Percentiles rank a stretch among this genome's conserved stretches.
phyloP scores from a whole-genome alignment of 1,284 basidiomycete species.

The Cutaneotrichosporon cavernicola region DNA sequence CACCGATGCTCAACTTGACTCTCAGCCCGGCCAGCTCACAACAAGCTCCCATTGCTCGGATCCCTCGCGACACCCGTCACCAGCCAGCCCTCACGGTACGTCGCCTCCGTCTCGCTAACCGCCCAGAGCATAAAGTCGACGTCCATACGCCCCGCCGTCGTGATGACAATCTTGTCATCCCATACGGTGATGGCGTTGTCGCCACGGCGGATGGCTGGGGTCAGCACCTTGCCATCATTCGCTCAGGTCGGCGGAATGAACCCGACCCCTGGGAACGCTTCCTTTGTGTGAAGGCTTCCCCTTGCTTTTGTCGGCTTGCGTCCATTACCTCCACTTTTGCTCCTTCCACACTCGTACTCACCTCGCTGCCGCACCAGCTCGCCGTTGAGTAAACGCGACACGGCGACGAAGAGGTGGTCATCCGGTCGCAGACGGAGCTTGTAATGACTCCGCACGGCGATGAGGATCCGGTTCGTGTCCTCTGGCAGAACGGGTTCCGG shows the following conservation, averaged over 20 bases:
- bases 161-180: slow-evolving; percentile 5
- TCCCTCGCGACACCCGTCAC: slow-evolving; percentile 1
- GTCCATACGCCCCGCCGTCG: background rate
- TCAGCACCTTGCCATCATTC: background rate
- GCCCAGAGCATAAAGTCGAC: slow-evolving; percentile 8
- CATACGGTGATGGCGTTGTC: background rate
- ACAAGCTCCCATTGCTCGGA: slow-evolving; percentile 5
- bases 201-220: background rate
- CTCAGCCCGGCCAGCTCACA: background rate
- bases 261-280: background rate
- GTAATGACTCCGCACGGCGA: slow-evolving; percentile 4
- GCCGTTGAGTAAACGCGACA: background rate
- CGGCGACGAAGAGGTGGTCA: background rate
- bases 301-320: background rate
- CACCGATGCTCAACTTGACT: background rate
- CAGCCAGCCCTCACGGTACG: background rate
- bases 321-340: background rate
- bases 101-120: background rate
- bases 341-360: background rate
- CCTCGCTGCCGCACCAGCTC: slow-evolving; percentile 2
- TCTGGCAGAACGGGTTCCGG: background rate
- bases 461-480: slow-evolving; percentile 5
- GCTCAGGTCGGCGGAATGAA: background rate
- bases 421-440: background rate
- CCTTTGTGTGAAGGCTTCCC: background rate